A percentile compares a stretch with the other conserved stretches of the same genome.
These are phyloP conservation scores for Pichia californica DNA, from an alignment of 805 yeast species.

Conservation along the genomic window DNA sequence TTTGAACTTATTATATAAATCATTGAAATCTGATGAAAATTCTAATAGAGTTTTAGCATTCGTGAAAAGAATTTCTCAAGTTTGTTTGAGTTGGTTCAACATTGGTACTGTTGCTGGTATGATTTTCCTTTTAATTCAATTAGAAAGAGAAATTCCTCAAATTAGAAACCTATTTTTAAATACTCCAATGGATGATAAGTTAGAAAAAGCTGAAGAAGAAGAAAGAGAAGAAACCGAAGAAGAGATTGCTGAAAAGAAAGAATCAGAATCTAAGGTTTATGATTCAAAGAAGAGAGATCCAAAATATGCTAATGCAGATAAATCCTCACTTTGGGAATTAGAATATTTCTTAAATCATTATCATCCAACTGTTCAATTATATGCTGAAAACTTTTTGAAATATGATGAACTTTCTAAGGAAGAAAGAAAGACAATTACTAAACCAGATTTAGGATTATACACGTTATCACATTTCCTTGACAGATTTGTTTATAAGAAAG, in stretches of 20 bases:
- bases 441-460: conserved; percentile 88
- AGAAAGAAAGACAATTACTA: conserved; percentile 31
- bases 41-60: conserved; percentile 74
- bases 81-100: conserved; percentile 79
- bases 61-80: conserved; percentile 82
- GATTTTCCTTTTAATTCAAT: conserved; percentile 64
- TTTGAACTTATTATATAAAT: conserved; percentile 76
- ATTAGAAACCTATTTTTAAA: conserved; percentile 55
- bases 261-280: conserved; percentile 33
- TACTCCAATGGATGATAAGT: conserved; percentile 45
- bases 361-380: conserved; percentile 86
- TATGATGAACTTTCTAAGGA: conserved; percentile 29
- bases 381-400: conserved; percentile 59
- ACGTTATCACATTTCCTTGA: conserved; percentile 88
- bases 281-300: conserved; percentile 93
- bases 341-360: conserved; percentile 68
- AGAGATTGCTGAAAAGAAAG: conserved; percentile 23
- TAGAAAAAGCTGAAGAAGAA: conserved; percentile 41
- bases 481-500: conserved; percentile 89
- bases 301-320: conserved; percentile 77
- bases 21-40: conserved; percentile 65
- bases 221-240: conserved; percentile 32
- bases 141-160: conserved; percentile 58
- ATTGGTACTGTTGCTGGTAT: conserved; percentile 85
- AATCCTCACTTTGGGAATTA: conserved; percentile 83